Base-by-base conservation (phyloP, 2,329 filamentous ascomycete species). In the Davidsoniella eucalypti region DNA sequence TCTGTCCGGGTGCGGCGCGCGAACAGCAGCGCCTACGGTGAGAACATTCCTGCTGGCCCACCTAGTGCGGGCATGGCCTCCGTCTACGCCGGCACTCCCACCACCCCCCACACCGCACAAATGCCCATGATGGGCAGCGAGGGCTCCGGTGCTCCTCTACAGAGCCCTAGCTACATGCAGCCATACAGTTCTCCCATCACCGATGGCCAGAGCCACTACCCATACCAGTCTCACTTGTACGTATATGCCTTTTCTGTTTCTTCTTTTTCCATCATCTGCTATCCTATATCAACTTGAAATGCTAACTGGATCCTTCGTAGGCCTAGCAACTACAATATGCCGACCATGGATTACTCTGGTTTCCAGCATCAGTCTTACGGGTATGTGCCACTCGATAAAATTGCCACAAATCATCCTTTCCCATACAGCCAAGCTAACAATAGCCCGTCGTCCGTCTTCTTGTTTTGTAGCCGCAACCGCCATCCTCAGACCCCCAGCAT, bases 61-160 rank as follows among this genome's bases (percentile, higher is more conserved):
- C 49, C 66, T 71, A 17, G 60, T 21, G 51, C 51, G 10, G 51
- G 51, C 1, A 37, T 52, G 8, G 33, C 25, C n/a, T 46, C 47
- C 18, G 51, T 52, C 41, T 52, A 52, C 37, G 25, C 47, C 16
- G 51, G 51, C 6, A 52, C 47, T 44, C 51, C 51, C 10, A 42
- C 47, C n/a, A 47, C 42, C 61, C 69, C 72, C 1, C 70, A 72
- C 2, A 67, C 70, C 2, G 60, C 70, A 5, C 65, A 71, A 10
- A 70, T 75, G 37, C 68, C 72, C 4, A 63, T 77, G 4, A 64
- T 77, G 18, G 61, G 70, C 17, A 12, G 29, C 4, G 71, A 76
- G 55, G 39, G 39, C 39, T 66, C 72, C 2, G 63, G 67, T 1
- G 66, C 67, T 2, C 64, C 67, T 8, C 62, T 73, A 52, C 60